Conservation (phyloP, 768 basidiomycete species). For the Phlegmacium glaucopus region DNA sequence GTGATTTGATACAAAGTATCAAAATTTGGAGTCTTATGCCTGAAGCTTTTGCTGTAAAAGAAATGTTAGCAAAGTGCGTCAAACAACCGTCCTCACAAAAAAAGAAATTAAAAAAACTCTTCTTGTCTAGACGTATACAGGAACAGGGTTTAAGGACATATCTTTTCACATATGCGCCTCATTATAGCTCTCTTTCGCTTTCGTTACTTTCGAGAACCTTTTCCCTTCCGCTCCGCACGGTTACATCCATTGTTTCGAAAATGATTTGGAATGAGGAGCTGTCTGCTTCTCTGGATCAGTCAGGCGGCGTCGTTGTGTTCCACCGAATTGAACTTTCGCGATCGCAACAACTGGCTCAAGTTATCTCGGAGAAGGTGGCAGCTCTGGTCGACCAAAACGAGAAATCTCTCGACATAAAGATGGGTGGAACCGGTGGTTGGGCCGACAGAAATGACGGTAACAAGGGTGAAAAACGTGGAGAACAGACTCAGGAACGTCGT, state of each 20-base stretch:
- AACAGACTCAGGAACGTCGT: slow-evolving; percentile 74
- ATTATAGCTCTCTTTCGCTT: slow-evolving; percentile 90
- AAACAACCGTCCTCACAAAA: neutral
- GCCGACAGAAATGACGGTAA: slow-evolving; percentile 63
- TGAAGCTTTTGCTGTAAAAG: slow-evolving; percentile 81
- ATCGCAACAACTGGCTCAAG: slow-evolving; percentile 85
- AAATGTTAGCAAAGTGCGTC: slow-evolving; percentile 88
- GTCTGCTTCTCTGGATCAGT: slow-evolving; percentile 88
- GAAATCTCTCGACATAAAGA: slow-evolving; percentile 80
- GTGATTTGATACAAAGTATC: slow-evolving; percentile 91
- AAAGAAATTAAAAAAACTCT: slow-evolving; percentile 8
- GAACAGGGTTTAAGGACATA: slow-evolving; percentile 97
- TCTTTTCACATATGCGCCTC: slow-evolving; percentile 94
- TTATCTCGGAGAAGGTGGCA: slow-evolving; percentile 84
- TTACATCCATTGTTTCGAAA: slow-evolving; percentile 90
- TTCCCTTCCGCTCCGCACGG: slow-evolving; percentile 72
- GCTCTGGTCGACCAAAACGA: slow-evolving; percentile 90
- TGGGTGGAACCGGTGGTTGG: slow-evolving; percentile 67
- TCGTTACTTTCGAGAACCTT: slow-evolving; percentile 86
- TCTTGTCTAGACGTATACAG: slow-evolving; percentile 78
- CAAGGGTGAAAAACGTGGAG: slow-evolving; percentile 77
- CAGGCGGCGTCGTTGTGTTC: slow-evolving; percentile 87
- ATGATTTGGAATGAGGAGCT: slow-evolving; percentile 99
- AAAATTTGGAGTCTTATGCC: slow-evolving; percentile 99
- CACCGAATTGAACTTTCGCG: slow-evolving; percentile 88